A percentile compares a stretch with the other conserved stretches of the same genome.
Conservation (phyloP, 2,329 filamentous ascomycete species). For the Colletotrichum horii region DNA sequence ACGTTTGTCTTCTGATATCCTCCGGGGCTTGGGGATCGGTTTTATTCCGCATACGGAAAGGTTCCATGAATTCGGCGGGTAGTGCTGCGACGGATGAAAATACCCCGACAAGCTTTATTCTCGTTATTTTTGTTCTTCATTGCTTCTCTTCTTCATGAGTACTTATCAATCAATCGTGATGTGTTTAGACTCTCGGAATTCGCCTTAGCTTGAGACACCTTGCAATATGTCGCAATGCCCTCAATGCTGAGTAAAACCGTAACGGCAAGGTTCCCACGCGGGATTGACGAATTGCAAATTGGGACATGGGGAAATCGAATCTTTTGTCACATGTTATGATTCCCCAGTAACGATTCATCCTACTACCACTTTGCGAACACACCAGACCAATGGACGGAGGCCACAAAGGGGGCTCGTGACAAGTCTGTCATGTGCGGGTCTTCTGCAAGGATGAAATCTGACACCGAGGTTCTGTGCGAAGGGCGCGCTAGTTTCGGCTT, state of each 20-base stretch:
- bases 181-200: not conserved
- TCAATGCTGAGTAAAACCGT: not conserved
- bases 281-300: not conserved
- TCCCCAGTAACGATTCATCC: not conserved
- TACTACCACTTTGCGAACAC: not conserved
- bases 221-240: not conserved
- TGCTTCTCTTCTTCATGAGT: not conserved
- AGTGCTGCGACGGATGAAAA: slow-evolving; percentile 14
- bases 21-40: not conserved
- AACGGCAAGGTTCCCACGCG: not conserved
- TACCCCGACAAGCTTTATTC: slow-evolving; percentile 9
- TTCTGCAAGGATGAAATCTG: not conserved
- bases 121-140: not conserved
- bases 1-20: not conserved
- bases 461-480: not conserved
- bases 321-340: not conserved
- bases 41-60: not conserved
- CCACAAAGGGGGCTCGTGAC: not conserved
- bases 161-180: not conserved
- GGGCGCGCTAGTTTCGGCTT: not conserved
- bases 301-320: not conserved
- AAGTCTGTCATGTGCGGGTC: not conserved
- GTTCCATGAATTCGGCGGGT: not conserved
- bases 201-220: not conserved
- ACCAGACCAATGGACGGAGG: not conserved